phyloP scores from a whole-genome alignment of 768 basidiomycete species.

The Lactarius sp. region DNA sequence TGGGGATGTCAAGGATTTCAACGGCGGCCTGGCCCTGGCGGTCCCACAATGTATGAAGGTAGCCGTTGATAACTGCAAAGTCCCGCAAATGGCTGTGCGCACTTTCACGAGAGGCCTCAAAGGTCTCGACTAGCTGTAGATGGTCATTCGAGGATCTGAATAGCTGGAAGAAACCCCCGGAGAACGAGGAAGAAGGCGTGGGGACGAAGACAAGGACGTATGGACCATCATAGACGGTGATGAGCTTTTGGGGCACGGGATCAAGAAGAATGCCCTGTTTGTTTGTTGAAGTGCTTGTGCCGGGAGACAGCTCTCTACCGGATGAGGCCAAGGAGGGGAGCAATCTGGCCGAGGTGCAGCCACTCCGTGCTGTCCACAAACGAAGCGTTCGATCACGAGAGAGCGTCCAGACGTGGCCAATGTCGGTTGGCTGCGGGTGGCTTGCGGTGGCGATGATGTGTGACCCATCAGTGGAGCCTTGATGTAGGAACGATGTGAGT shows the following conservation, averaged over 20 bases:
- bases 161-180: conserved; percentile 79
- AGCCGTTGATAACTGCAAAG: conserved; percentile 52
- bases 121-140: conserved; percentile 49
- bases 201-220: conserved; percentile 71
- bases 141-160: conserved; percentile 53
- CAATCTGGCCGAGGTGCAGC: conserved; percentile 61
- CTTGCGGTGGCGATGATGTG: conserved; percentile 70
- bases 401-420: conserved; percentile 74
- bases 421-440: conserved; percentile 70
- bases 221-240: conserved; percentile 61
- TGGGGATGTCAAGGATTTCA: conserved; percentile 48
- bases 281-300: conserved; percentile 31
- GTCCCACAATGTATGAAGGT: conserved; percentile 75
- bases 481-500: conserved; percentile 56
- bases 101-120: conserved; percentile 57
- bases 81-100: conserved; percentile 73
- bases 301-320: conserved; percentile 33
- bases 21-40: conserved; percentile 69
- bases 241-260: conserved; percentile 54
- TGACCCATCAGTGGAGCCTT: conserved; percentile 42
- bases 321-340: conserved; percentile 38
- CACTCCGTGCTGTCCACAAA: conserved; percentile 75
- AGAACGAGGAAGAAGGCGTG: conserved; percentile 53
- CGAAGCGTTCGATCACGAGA: conserved; percentile 83
- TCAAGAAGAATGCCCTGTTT: conserved; percentile 50